Percentiles rank a stretch among this genome's conserved stretches.
phyloP scores from a whole-genome alignment of 805 yeast genomes.

The Ogataea polymorpha region DNA sequence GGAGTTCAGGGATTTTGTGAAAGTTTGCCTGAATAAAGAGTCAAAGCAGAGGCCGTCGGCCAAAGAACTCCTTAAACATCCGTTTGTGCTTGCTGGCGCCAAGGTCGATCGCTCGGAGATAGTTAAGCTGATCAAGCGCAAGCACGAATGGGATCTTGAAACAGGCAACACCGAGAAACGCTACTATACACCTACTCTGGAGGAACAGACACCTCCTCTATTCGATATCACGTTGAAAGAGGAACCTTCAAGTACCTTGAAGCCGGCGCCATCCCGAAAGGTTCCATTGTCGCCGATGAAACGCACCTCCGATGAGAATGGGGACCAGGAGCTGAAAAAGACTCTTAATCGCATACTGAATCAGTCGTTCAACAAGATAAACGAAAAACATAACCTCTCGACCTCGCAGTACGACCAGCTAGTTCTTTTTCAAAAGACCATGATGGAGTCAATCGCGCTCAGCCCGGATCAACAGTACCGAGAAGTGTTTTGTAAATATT shows the following conservation, averaged over 20 bases:
- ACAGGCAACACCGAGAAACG: constrained; percentile 27
- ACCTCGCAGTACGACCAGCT: constrained; percentile 50
- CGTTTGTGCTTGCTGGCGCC: constrained; percentile 48
- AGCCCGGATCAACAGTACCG: constrained; percentile 28
- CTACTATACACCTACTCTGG: constrained; percentile 35
- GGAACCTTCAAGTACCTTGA: constrained; percentile 7
- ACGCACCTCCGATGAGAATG: constrained; percentile 1
- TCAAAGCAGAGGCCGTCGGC: constrained; percentile 69
- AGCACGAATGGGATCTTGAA: constrained; percentile 40
- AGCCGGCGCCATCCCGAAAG: constrained; percentile 3
- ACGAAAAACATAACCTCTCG: constrained; percentile 48
- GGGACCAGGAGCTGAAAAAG: constrained; percentile 15
- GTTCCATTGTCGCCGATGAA: constrained; percentile 22
- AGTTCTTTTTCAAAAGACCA: constrained; percentile 36
- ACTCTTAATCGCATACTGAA: constrained; percentile 38
- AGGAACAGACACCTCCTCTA: neutral
- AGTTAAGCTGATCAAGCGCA: constrained; percentile 41
- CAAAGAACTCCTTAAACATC: constrained; percentile 56
- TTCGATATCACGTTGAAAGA: constrained; percentile 5
- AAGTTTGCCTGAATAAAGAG: constrained; percentile 65
- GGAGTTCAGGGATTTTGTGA: constrained; percentile 65
- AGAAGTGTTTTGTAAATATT: constrained; percentile 30
- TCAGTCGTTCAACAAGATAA: constrained; percentile 43
- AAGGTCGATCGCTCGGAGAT: constrained; percentile 32
- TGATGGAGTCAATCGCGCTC: constrained; percentile 29